Evolutionary conservation across 2,329 filamentous ascomycete species (phyloP).

Genomic region (Xylaria sp.): DNA sequence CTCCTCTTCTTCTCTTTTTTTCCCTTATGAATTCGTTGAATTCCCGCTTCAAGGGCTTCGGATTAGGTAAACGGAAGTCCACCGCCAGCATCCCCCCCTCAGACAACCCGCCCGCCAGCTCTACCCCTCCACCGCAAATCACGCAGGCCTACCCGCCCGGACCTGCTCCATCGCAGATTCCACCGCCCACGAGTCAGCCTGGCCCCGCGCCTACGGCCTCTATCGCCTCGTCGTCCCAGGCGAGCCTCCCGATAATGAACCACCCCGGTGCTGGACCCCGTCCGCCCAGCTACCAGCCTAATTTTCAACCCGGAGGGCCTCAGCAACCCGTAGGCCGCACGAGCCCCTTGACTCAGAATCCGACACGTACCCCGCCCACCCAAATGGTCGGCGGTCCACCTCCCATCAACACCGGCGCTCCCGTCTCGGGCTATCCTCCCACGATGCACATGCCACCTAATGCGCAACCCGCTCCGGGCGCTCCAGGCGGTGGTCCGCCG

Average conservation of each 20-base stretch:
- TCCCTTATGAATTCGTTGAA: conserved; percentile 78
- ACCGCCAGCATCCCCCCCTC: conserved; percentile 63
- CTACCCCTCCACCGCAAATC: conserved; percentile 57
- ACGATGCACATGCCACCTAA: conserved; percentile 53
- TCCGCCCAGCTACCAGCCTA: conserved; percentile 68
- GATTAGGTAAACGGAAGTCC: conserved; percentile 81
- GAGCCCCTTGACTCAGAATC: conserved; percentile 56
- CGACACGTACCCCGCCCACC: conserved; percentile 60
- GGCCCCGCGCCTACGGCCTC: conserved; percentile 51
- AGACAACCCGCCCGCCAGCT: conserved; percentile 47
- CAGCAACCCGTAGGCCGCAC: conserved; percentile 58
- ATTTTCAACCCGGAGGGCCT: conserved; percentile 55
- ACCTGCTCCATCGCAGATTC: conserved; percentile 26
- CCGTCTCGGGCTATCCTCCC: conserved; percentile 64
- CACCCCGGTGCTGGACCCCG: conserved; percentile 64
- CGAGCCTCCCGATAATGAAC: conserved; percentile 66
- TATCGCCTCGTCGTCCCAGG: conserved; percentile 53
- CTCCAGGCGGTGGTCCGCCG: conserved; percentile 52
- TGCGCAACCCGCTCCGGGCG: conserved; percentile 48
- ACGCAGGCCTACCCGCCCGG: conserved; percentile 50
- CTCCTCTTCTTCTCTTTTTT: conserved; percentile 33
- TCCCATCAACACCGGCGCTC: conserved; percentile 69
- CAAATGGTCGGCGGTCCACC: conserved; percentile 69
- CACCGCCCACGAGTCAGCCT: conserved; percentile 43
- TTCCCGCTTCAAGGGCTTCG: conserved; percentile 78